phyloP scores from a whole-genome alignment of 1,284 basidiomycete species.

The Anthracocystis walkeri region DNA sequence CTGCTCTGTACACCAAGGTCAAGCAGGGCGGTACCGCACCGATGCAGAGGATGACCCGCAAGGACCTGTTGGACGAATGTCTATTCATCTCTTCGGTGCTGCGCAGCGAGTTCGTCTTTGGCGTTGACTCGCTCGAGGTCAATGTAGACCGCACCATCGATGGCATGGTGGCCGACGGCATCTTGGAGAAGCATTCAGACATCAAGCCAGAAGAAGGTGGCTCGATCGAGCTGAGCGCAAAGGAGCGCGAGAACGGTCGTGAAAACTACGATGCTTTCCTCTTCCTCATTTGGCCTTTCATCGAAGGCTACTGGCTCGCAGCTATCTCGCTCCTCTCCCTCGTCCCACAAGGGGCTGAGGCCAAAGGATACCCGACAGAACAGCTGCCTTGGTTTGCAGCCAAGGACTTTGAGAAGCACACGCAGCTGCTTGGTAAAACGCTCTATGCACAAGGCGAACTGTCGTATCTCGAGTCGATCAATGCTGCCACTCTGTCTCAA shows the following conservation, averaged over 20 bases:
- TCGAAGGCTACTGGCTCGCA: constrained; percentile 69
- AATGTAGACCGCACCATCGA: constrained; percentile 65
- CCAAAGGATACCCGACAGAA: constrained; percentile 25
- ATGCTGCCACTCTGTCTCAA: constrained; percentile 59
- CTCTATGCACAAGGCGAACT: constrained; percentile 69
- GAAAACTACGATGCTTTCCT: constrained; percentile 67
- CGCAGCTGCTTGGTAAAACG: constrained; percentile 70
- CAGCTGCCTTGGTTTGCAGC: constrained; percentile 67
- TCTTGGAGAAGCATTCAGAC: constrained; percentile 37
- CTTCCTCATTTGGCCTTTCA: constrained; percentile 66
- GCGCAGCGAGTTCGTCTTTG: constrained; percentile 70
- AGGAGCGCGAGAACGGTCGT: constrained; percentile 66
- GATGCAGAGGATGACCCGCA: constrained; percentile 65
- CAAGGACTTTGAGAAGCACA: constrained; percentile 68
- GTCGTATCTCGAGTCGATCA: constrained; percentile 68
- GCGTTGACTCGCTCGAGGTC: constrained; percentile 64
- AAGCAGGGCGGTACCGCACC: constrained; percentile 68
- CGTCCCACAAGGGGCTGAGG: constrained; percentile 43
- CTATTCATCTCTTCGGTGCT: constrained; percentile 68
- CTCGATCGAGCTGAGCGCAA: constrained; percentile 38
- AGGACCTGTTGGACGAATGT: constrained; percentile 58
- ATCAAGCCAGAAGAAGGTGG: constrained; percentile 42
- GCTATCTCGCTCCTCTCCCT: constrained; percentile 69
- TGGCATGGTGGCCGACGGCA: constrained; percentile 42
- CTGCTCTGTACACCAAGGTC: constrained; percentile 68